phyloP scores from a whole-genome alignment of 352 stramenopile genomes.

The Nothophytophthora sp. region DNA sequence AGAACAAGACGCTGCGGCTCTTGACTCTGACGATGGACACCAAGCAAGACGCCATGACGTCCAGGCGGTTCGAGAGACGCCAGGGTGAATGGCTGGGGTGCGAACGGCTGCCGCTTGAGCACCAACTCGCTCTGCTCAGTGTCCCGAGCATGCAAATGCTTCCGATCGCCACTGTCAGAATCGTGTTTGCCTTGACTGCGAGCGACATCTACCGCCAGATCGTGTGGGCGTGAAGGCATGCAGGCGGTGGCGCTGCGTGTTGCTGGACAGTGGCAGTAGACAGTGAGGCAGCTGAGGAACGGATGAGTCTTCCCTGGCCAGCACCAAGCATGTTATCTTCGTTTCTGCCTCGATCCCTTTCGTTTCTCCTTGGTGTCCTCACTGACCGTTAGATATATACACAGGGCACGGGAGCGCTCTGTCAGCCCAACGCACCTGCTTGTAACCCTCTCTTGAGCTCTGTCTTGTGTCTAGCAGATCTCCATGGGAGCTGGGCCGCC shows the following conservation, averaged over 20 bases:
- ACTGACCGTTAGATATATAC: too few relatives aligned
- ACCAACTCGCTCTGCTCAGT: conserved; percentile 30
- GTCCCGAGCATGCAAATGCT: conserved; percentile 14
- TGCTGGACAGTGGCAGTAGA: too few relatives aligned
- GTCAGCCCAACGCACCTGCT: conserved; percentile 4
- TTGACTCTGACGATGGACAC: conserved; percentile 25
- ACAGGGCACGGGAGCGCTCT: too few relatives aligned
- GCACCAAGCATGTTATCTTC: not conserved
- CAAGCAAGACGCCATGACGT: too few relatives aligned
- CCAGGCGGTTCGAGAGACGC: too few relatives aligned
- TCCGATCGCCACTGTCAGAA: conserved; percentile 29
- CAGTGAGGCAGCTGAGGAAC: not conserved
- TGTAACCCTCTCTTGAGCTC: too few relatives aligned
- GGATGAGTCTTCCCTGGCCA: not conserved
- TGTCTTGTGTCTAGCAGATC: conserved; percentile 32
- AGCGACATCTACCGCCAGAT: conserved; percentile 23
- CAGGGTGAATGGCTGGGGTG: conserved; percentile 20
- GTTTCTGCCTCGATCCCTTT: not conserved
- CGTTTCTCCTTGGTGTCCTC: conserved; percentile 13
- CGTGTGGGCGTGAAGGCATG: conserved; percentile 31
- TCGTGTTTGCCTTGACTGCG: conserved; percentile 32
- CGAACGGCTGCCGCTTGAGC: conserved; percentile 11
- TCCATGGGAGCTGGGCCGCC: conserved; percentile 44
- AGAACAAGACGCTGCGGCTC: conserved; percentile 25
- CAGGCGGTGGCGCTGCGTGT: too few relatives aligned